Conservation (phyloP, 306 rosid species). For the Gastrolobium villosum region DNA sequence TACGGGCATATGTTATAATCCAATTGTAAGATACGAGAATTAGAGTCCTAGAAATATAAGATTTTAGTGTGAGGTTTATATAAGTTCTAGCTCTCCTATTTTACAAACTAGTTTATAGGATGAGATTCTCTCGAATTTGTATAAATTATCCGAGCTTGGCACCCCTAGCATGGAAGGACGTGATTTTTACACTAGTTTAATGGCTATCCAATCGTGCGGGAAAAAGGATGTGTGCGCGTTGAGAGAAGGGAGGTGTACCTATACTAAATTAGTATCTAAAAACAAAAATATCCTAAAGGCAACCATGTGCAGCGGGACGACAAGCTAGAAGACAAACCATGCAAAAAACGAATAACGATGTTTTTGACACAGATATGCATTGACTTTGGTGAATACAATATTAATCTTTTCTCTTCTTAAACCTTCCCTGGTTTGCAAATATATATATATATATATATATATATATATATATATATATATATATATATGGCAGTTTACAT, state of each 20-base stretch:
- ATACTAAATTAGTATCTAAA: not conserved
- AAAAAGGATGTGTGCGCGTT: not conserved
- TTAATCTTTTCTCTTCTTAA: not conserved
- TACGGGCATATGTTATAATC: not conserved
- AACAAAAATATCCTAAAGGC: not conserved
- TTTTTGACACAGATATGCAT: conserved; percentile 7
- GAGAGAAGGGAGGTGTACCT: not conserved
- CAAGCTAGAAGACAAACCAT: not conserved
- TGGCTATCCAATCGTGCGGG: not conserved
- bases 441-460: too few species aligned
- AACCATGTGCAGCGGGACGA: conserved; percentile 20
- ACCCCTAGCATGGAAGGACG: too few species aligned
- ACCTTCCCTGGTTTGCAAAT: conserved; percentile 14
- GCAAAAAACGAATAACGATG: not conserved
- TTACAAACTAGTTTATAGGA: too few species aligned
- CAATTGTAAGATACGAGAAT: too few species aligned
- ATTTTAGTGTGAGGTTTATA: too few species aligned
- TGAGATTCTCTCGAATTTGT: too few species aligned
- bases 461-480: too few species aligned
- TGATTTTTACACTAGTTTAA: not conserved
- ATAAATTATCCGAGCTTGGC: too few species aligned
- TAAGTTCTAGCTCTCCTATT: too few species aligned
- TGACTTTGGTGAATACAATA: conserved; percentile 25
- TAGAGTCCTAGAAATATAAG: too few species aligned
- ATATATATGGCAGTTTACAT: too few species aligned